Base-by-base conservation (phyloP, 805 yeast genomes). In the Zygosaccharomyces bailii region DNA sequence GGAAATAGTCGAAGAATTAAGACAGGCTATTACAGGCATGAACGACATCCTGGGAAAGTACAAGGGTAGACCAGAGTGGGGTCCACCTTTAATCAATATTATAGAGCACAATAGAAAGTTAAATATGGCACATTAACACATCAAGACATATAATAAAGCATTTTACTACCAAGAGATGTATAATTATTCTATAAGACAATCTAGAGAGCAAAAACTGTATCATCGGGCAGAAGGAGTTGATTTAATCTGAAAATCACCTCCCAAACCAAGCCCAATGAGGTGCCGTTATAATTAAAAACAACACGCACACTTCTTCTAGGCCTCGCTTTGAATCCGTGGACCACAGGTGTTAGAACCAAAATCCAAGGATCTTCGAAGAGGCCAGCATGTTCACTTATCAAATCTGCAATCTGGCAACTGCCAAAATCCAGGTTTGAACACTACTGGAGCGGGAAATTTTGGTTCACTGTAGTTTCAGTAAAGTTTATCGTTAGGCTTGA, bases 61-160 rank as follows among this genome's bases (percentile, higher is more conserved):
- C 66, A 86, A 86, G 61, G 71, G 78, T 46, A 71, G 78, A 24
- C 72, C 73, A 2, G 80, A 70, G 50, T 85, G 93, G 89, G 87
- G 89, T 0, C 77, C 76, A 0, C 83, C 90, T 0, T 82, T 79
- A 0, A 30, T 51, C 18, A 42, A 40, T 3, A 34, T 53, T 9
- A 34, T 53, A n/a, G 45, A 46, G 21, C 30, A 42, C n/a, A 49
- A 32, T 33, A 39, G 39, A 21, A 39, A 34, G 24, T 19, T 29
- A 32, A 31, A 27, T 31, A 38, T 31, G 25, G 35, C 27, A 29
- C 27, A 25, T 14, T 36, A 18, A 14, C 7, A 9, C n/a, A n/a
- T n/a, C n/a, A n/a, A n/a, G n/a, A n/a, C n/a, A n/a, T n/a, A n/a
- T n/a, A n/a, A n/a, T n/a, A n/a, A n/a, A n/a, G n/a, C 23, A 19